A percentile compares a stretch with the other conserved stretches of the same genome.
Evolutionary conservation across 2,329 filamentous ascomycete species (phyloP).

Genomic region (Acarospora socialis): DNA sequence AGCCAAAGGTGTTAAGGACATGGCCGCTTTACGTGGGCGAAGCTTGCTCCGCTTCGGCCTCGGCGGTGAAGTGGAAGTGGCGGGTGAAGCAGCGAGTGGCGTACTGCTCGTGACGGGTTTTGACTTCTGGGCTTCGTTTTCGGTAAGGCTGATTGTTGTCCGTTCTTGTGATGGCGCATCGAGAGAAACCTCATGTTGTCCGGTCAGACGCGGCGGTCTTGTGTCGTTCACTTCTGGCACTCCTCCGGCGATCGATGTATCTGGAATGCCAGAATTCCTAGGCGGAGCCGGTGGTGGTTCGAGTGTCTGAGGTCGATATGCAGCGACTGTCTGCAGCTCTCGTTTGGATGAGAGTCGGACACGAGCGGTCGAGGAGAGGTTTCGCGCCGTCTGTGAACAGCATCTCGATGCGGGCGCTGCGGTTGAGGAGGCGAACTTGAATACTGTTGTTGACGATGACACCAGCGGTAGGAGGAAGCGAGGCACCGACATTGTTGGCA

Average conservation of each 20-base stretch:
- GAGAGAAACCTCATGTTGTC: constrained; percentile 20
- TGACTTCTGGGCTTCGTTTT: constrained; percentile 53
- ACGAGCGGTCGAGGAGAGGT: constrained; percentile 33
- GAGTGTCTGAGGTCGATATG: constrained; percentile 46
- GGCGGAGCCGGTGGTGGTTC: constrained; percentile 40
- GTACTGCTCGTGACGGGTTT: constrained; percentile 30
- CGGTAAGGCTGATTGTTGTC: constrained; percentile 36
- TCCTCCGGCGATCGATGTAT: constrained; percentile 45
- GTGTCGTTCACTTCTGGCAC: constrained; percentile 34
- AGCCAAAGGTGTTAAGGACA: constrained; percentile 68
- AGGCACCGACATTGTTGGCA: constrained; percentile 26
- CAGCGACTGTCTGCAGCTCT: constrained; percentile 51
- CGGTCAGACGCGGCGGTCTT: constrained; percentile 29
- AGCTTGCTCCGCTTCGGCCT: constrained; percentile 53
- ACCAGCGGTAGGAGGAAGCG: constrained; percentile 28
- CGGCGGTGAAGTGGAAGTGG: constrained; percentile 24
- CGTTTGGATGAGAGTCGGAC: constrained; percentile 38
- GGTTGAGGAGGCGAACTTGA: constrained; percentile 23
- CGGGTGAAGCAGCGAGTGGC: constrained; percentile 22
- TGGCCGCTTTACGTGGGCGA: constrained; percentile 74
- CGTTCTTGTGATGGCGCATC: constrained; percentile 17
- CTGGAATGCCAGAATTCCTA: constrained; percentile 42
- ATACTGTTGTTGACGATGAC: constrained; percentile 30
- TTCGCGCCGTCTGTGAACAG: constrained; percentile 28
- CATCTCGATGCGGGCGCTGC: constrained; percentile 22